Base-by-base conservation (phyloP, 2,329 filamentous ascomycete genomes). In the Nemania diffusa region DNA sequence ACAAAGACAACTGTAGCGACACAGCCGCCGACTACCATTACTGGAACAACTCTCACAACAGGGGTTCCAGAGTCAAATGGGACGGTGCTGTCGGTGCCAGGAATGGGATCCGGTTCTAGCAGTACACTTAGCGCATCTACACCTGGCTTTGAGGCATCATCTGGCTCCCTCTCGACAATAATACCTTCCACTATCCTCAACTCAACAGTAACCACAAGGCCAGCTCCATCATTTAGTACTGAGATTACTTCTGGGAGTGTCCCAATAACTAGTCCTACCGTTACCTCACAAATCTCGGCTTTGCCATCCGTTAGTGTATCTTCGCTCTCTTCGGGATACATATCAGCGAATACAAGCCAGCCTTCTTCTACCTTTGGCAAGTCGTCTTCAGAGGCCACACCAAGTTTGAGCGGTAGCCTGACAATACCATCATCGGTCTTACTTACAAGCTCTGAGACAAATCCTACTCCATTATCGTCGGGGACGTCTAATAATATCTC, bases 341-440 rank as follows among this genome's bases (percentile, higher is more conserved):
- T 29, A 59, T 59, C 68, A 26, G 34, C 58, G 6, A 67, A 56
- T 51, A 48, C 68, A 7, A 64, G 61, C 13, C 68, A 69, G 29
- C 42, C 62, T 32, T 34, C 60, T 50, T 34, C 60, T 50, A 65
- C 67, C 56, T 57, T 7, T 8, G 9, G 29, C 29, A 9, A 32
- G 9, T 57, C 64, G 26, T 59, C 57, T n/a, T 20, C 55, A 13
- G 64, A 61, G 37, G 55, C 57, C n/a, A 46, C 57, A 24, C 34
- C 59, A 6, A 67, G 51, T 42, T 68, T 66, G 24, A 50, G 65
- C 11, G 70, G 68, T 29, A 68, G 56, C 9, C 9, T 63, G 26
- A 67, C 37, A 24, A 62, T 62, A 40, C 52, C 34, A 44, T 48
- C 32, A 44, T 29, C 40, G 34, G 50, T 22, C 13, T 15, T 64